Evolutionary conservation across 2,329 filamentous ascomycete species (phyloP).

Genomic region (Coleophoma cylindrospora): DNA sequence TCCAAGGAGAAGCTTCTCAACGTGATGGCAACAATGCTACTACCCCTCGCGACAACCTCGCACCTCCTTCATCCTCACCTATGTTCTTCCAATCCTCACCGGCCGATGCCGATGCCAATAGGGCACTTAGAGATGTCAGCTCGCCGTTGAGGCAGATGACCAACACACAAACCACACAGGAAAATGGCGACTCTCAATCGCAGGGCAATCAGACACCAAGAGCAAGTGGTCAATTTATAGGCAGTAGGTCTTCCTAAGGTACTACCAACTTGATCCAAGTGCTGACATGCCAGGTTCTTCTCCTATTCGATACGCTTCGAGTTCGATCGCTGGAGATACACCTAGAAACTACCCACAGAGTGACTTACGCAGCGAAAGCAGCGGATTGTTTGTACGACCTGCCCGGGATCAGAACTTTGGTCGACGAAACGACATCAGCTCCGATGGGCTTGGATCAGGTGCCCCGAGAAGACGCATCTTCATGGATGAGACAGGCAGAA

Average conservation of each 20-base stretch:
- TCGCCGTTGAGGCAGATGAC: slow-evolving; percentile 56
- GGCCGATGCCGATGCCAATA: slow-evolving; percentile 29
- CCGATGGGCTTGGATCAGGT: slow-evolving; percentile 59
- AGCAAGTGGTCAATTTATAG: slow-evolving; percentile 51
- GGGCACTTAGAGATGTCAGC: slow-evolving; percentile 40
- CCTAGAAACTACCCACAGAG: slow-evolving; percentile 31
- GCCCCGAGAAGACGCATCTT: slow-evolving; percentile 49
- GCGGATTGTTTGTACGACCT: slow-evolving; percentile 79
- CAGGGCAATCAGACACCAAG: slow-evolving; percentile 64
- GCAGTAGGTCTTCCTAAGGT: slow-evolving; percentile 45
- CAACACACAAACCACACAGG: slow-evolving; percentile 45
- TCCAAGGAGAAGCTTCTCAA: slow-evolving; percentile 28
- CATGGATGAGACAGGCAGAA: slow-evolving; percentile 50
- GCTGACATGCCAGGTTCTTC: slow-evolving; percentile 67
- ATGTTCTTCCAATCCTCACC: slow-evolving; percentile 70
- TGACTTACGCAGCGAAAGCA: slow-evolving; percentile 57
- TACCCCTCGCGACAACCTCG: slow-evolving; percentile 42
- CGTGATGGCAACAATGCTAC: slow-evolving; percentile 21
- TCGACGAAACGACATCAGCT: slow-evolving; percentile 82
- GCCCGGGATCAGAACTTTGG: slow-evolving; percentile 48
- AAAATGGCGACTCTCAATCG: slow-evolving; percentile 37
- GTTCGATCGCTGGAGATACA: slow-evolving; percentile 68
- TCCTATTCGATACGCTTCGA: slow-evolving; percentile 84
- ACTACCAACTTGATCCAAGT: too few species aligned
- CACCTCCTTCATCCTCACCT: slow-evolving; percentile 71